Evolutionary conservation across 805 yeast genomes (phyloP), one percentile per base, ranked within the genome.

Genomic region (Starmerella floricola): DNA sequence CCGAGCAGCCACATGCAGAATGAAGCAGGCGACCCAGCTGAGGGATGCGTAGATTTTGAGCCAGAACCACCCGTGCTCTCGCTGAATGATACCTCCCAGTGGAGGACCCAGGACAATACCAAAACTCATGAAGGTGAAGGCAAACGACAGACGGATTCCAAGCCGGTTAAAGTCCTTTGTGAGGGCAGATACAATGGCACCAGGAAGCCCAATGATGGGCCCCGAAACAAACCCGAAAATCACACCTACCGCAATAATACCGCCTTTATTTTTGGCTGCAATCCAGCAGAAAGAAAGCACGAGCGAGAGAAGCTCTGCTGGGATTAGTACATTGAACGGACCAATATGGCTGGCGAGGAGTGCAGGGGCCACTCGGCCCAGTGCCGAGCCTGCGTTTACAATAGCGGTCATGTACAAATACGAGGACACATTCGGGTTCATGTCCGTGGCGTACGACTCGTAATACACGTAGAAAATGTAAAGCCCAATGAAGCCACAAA

Each of bases 61-160:
- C 51, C 51, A 45, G 20, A 48, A 39, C 52, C 54, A 52, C 15
- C 54, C 56, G 21, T 52, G 44, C 15, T 40, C 35, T 2, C 51
- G 44, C 20, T 49, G 38, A 13, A 52, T 45, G 4, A 51, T 51
- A 6, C 63, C 63, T 2, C 59, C 61, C 13, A 58, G 36, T 2
- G 63, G 61, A 8, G 60, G 51, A 0, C 62, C 63, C 2, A 53
- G 36, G 5, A 60, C 49, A 20, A 51, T 41, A 2, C 71, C 75
- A 51, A 72, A 66, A 0, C 86, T 68, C 31, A 78, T 75, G 11
- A 68, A 52, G 6, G 71, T 64, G 29, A 81, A 64, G 1, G 83
- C 71, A 31, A 75, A 45, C 2, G 82, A 82, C 83, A 83, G 79
- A 6, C 62, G 47, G 4, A 53, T 51, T 8, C 63, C 62, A 11